Evolutionary conservation across 106 monocot genomes (phyloP).

Genomic region (Agapanthus africanus): DNA sequence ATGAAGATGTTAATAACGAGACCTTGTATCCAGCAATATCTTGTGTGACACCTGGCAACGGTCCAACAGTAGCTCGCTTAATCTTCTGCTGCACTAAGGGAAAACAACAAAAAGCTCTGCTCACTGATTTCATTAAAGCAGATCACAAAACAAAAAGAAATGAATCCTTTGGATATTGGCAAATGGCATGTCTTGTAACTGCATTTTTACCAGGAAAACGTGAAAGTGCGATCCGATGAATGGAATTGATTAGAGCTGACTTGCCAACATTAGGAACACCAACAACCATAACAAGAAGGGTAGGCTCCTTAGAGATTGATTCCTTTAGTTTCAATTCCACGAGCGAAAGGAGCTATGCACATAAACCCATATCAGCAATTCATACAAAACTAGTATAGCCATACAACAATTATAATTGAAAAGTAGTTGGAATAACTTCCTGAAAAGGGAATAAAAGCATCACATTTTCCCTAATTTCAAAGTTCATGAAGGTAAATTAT

Average conservation of each 20-base stretch:
- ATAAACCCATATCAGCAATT: neutral
- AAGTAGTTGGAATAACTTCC: neutral
- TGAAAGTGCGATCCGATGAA: slow-evolving; percentile 72
- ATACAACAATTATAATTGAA: neutral
- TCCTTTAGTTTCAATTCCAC: slow-evolving; percentile 92
- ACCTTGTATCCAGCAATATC: slow-evolving; percentile 99
- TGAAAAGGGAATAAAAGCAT: neutral
- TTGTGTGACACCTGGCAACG: slow-evolving; percentile 92
- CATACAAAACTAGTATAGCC: slow-evolving; percentile 1
- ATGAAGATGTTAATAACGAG: neutral
- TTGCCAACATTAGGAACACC: slow-evolving; percentile 99
- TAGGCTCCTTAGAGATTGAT: slow-evolving; percentile 80
- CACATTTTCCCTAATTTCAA: neutral
- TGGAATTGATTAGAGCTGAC: slow-evolving; percentile 94
- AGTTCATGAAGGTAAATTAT: neutral
- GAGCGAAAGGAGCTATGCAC: slow-evolving; percentile 69
- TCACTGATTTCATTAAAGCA: slow-evolving; percentile 6
- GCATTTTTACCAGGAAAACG: slow-evolving; percentile 78
- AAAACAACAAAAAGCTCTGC: neutral
- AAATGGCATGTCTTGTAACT: slow-evolving; percentile 4
- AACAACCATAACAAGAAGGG: slow-evolving; percentile 93
- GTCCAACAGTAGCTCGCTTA: slow-evolving; percentile 89
- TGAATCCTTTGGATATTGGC: neutral
- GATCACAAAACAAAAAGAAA: slow-evolving; percentile 1
- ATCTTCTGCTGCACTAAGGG: slow-evolving; percentile 68